Evolutionary conservation across 345 rosid species (phyloP), one percentile per base, ranked within the genome.

Genomic region (Salix caprea): DNA sequence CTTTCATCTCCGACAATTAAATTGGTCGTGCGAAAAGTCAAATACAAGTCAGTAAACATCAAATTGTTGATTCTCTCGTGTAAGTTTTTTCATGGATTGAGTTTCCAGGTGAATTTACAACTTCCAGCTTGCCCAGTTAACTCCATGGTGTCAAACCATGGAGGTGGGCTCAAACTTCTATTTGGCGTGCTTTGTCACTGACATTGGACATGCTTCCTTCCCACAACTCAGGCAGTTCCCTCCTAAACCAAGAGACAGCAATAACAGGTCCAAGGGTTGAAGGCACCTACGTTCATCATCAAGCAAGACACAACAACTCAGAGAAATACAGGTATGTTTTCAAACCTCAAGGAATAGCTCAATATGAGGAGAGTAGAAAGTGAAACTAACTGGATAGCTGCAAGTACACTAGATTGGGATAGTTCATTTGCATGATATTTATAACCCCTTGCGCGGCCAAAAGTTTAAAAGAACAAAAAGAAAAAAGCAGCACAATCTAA

Each of bases 241-340:
- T 89, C 87, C 94, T 88, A 76, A 84, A 34, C 97, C 98, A 96
- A 4, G 99, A 91, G 71, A 81, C 81, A 76, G 91, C 62, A 65
- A 91, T 77, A 69, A 96, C 96, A 4, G 99, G 99, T 79, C 99
- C 98, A 37, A 96, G 77, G 0, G 98, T 96, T 3, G 96, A 93
- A 46, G 99, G 97, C 78, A 96, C 98, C 99, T 96, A 65, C 39
- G 77, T 54, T 42, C 61, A 39, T 26, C 77, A 69, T 37, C 54
- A 44, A 50, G 5, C 16, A 23, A 32, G 36, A 34, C 36, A 10
- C 14, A 50, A 5, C 42, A 44, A 13, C 28, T 60, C 19, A 6
- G 26, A 6, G 12, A 28, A 37, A 12, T 18, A 21, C 10, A n/a
- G 39, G 37, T 2, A 11, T 34, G 21, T 56, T 56, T n/a, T 56